Evolutionary conservation across 139 green algal genomes (phyloP).

Genomic region (Chlorella ohadii): DNA sequence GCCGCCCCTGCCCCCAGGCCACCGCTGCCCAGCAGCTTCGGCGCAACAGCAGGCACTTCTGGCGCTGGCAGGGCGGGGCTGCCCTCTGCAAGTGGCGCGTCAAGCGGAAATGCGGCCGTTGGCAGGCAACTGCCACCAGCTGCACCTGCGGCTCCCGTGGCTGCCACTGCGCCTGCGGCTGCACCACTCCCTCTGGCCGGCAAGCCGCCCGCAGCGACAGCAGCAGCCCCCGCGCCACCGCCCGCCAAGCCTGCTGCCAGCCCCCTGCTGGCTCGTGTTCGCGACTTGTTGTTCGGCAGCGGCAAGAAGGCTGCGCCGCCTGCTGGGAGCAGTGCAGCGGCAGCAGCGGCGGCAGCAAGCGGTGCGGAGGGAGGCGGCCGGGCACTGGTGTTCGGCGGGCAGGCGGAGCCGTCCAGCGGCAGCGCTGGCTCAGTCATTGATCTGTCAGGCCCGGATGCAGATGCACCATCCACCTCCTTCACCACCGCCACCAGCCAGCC

Average conservation of each 20-base stretch:
- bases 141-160: not conserved
- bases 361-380: not conserved
- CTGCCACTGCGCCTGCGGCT: not conserved
- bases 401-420: not conserved
- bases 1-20: not conserved
- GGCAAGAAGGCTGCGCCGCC: not conserved
- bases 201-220: not conserved
- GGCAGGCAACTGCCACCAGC: too few species aligned
- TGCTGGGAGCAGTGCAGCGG: not conserved
- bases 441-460: too few species aligned
- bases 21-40: too few species aligned
- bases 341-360: not conserved
- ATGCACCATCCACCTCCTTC: too few species aligned
- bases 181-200: not conserved
- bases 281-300: not conserved
- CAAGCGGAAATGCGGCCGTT: too few species aligned
- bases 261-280: constrained; percentile 1
- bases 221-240: not conserved
- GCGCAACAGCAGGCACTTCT: not conserved
- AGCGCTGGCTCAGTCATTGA: not conserved
- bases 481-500: not conserved
- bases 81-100: too few species aligned
- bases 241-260: constrained; percentile 8
- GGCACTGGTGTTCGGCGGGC: not conserved
- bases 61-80: too few species aligned